A percentile compares a stretch with the other conserved stretches of the same genome.
Conservation (phyloP, 371 early-diverging fungal genomes). For the Actinomortierella wolfii region DNA sequence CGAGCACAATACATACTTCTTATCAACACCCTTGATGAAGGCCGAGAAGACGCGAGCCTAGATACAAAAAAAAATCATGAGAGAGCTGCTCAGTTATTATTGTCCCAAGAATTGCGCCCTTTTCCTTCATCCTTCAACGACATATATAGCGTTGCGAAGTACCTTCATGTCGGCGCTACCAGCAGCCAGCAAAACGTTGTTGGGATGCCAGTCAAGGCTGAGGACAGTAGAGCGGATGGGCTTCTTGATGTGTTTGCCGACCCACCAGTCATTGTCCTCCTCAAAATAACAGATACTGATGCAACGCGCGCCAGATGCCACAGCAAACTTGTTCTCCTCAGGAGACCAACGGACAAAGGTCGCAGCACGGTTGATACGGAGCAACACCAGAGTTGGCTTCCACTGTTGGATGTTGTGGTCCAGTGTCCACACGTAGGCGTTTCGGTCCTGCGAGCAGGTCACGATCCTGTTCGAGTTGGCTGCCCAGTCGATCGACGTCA, state of each 20-base stretch:
- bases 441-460: conserved; percentile 97
- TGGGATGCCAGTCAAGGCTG: conserved; percentile 96
- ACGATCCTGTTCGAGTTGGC: conserved; percentile 94
- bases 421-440: conserved; percentile 96
- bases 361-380: conserved; percentile 96
- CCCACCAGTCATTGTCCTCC: conserved; percentile 97
- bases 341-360: conserved; percentile 97
- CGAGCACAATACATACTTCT: conserved; percentile 72
- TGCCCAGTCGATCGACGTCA: conserved; percentile 96
- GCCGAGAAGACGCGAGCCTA: conserved; percentile 94
- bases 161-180: conserved; percentile 95
- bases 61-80: conserved; percentile 1
- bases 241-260: conserved; percentile 92
- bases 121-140: neutral
- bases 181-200: conserved; percentile 92
- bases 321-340: conserved; percentile 97
- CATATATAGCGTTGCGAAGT: neutral
- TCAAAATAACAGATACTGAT: conserved; percentile 96
- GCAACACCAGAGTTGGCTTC: conserved; percentile 93
- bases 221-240: conserved; percentile 92
- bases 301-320: conserved; percentile 89
- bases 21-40: conserved; percentile 93
- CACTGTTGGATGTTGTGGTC: conserved; percentile 68
- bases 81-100: too few relatives aligned
- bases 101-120: neutral